Conservation (phyloP, 148 eudicot species). For the Silene conica region DNA sequence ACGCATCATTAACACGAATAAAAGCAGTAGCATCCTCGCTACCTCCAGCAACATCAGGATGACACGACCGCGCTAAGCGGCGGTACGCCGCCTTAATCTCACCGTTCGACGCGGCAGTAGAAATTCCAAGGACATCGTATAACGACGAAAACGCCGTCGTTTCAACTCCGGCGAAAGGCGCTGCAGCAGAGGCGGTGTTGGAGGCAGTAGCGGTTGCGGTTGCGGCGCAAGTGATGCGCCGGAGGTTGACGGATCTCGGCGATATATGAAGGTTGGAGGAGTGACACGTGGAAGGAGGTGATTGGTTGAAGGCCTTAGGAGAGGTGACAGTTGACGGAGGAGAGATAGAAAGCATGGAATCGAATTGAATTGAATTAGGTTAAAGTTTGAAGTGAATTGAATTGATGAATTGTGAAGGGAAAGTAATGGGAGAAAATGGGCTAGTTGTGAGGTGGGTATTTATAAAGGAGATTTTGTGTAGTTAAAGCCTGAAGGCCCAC, state of each 20-base stretch:
- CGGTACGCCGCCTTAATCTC: conserved; percentile 74
- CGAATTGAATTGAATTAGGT: not conserved
- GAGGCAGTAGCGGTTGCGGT: not conserved
- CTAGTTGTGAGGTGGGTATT: not conserved
- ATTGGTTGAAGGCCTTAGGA: conserved; percentile 7
- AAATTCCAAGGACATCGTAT: conserved; percentile 58
- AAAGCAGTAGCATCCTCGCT: not conserved
- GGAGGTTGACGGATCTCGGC: not conserved
- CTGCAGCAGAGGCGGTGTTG: too few relatives aligned
- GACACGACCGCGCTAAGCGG: conserved; percentile 48
- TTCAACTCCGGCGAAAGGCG: conserved; percentile 6
- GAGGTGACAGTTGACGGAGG: conserved; percentile 9
- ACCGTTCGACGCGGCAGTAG: conserved; percentile 34
- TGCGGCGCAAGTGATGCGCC: not conserved
- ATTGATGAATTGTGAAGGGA: not conserved
- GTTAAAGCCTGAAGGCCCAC: not conserved
- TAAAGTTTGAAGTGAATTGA: too few relatives aligned
- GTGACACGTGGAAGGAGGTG: not conserved
- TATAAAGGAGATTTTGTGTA: not conserved
- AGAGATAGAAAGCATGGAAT: conserved; percentile 27
- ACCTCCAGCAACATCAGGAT: conserved; percentile 48
- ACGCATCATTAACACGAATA: not conserved
- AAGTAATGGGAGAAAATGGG: not conserved
- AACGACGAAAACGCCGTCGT: conserved; percentile 24
- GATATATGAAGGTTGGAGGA: conserved; percentile 2